Evolutionary conservation across 148 eudicot genomes (phyloP).

Genomic region (Amaranthus cruentus): DNA sequence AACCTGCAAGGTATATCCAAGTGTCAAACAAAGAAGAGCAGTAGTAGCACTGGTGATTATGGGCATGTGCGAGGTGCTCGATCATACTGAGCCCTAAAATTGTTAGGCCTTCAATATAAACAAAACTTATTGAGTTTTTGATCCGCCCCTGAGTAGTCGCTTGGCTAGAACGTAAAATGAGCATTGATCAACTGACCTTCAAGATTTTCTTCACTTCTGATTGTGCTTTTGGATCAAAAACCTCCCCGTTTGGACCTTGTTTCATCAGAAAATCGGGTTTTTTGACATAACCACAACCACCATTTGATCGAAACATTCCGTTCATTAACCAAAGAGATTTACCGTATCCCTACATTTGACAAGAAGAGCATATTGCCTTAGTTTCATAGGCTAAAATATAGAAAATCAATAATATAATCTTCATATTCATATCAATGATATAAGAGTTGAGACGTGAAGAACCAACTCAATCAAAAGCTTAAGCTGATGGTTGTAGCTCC

Average conservation of each 20-base stretch:
- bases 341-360: conserved; percentile 58
- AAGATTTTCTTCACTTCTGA: conserved; percentile 50
- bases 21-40: neutral
- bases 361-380: neutral
- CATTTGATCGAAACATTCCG: conserved; percentile 80
- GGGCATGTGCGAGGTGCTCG: no score
- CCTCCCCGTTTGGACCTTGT: conserved; percentile 41
- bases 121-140: no score
- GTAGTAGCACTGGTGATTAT: neutral
- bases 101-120: no score
- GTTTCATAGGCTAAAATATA: neutral
- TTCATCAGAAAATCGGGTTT: conserved; percentile 68
- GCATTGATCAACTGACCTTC: conserved; percentile 31
- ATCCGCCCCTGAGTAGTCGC: neutral
- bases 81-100: no score
- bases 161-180: neutral
- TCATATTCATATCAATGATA: neutral
- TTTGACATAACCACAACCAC: conserved; percentile 74
- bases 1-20: conserved; percentile 35
- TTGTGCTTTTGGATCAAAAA: conserved; percentile 53
- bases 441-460: neutral
- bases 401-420: neutral
- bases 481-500: no score
- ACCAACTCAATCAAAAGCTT: no score
- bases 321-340: conserved; percentile 74